Evolutionary conservation across 306 rosid species (phyloP).

Genomic region (Trifolium subterraneum): DNA sequence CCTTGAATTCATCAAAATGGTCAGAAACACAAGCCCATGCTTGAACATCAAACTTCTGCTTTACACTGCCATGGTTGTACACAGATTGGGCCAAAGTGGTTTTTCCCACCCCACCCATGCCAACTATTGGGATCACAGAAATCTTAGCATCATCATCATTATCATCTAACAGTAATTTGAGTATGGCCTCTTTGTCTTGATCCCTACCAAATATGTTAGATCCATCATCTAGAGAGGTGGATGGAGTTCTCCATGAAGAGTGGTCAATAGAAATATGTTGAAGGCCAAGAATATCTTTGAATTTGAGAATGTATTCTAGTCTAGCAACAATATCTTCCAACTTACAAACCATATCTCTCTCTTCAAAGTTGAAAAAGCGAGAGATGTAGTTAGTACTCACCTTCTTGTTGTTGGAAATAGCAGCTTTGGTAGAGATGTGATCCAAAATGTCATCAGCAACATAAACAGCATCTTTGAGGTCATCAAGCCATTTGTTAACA

Average conservation of each 20-base stretch:
- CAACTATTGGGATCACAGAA: constrained; percentile 20
- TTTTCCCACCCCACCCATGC: constrained; percentile 8
- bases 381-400: background rate
- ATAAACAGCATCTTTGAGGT: constrained; percentile 20
- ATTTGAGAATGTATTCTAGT: constrained; percentile 20
- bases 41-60: background rate
- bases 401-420: background rate
- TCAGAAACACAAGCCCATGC: constrained; percentile 8
- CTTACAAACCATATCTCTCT: background rate
- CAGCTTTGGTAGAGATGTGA: background rate
- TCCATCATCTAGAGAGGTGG: background rate
- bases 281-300: constrained; percentile 26
- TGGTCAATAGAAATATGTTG: background rate
- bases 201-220: constrained; percentile 16
- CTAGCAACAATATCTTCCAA: background rate
- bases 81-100: background rate
- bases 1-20: background rate
- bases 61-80: constrained; percentile 1
- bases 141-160: background rate
- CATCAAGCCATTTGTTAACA: constrained; percentile 12
- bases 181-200: background rate
- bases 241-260: constrained; percentile 1
- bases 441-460: background rate
- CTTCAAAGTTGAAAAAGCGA: constrained; percentile 1
- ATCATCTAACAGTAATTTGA: constrained; percentile 6